Conservation (phyloP, 106 monocot species). For the Dioscorea alata region DNA sequence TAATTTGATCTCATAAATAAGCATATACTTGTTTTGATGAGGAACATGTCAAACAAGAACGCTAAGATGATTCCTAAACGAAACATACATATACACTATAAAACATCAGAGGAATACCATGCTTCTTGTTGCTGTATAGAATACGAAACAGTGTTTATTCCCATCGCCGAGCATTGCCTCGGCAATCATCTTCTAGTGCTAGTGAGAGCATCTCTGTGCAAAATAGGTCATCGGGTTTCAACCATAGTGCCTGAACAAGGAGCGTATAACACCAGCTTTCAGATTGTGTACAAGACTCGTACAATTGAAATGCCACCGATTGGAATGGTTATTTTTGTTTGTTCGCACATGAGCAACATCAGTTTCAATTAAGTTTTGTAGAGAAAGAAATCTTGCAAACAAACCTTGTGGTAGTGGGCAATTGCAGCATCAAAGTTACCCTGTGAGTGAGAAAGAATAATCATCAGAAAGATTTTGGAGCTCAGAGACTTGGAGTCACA, state of each 20-base stretch:
- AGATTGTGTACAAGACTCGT: not conserved
- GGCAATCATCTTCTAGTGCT: conserved; percentile 41
- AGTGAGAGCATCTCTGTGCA: conserved; percentile 73
- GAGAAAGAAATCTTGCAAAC: not conserved
- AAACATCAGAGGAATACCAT: no score
- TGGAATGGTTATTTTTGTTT: not conserved
- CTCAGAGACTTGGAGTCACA: not conserved
- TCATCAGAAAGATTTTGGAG: not conserved
- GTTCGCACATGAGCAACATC: not conserved
- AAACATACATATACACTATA: no score
- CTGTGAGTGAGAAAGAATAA: not conserved
- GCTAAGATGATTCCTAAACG: no score
- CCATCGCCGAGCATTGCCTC: not conserved
- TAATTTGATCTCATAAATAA: no score
- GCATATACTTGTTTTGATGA: no score
- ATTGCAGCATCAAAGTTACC: conserved; percentile 46
- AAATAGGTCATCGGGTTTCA: conserved; percentile 72
- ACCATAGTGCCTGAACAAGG: conserved; percentile 47
- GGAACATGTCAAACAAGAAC: no score
- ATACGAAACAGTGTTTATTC: no score
- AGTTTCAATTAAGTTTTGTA: not conserved
- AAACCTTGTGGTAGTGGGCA: conserved; percentile 48
- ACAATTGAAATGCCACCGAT: not conserved
- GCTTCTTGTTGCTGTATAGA: no score
- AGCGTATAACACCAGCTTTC: not conserved